A percentile compares a stretch with the other conserved stretches of the same genome.
Conservation (phyloP, 176 grass and related monocot species). For the sorghum (Sorghum bicolor) region DNA sequence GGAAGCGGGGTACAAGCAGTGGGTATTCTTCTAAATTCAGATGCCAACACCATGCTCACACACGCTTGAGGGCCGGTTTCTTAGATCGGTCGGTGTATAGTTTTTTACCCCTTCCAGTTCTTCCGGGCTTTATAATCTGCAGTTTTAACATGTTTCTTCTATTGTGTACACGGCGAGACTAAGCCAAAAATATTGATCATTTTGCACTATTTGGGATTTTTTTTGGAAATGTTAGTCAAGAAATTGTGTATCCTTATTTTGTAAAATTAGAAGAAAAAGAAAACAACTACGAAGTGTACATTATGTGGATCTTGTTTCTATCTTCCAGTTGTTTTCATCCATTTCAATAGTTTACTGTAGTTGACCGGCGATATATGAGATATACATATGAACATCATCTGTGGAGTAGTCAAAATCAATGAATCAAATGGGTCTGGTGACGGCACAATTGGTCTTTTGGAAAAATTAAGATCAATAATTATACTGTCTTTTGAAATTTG, state of each 20-base stretch:
- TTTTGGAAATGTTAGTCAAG: not conserved
- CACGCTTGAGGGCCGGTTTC: too few species aligned
- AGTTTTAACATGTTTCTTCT: not conserved
- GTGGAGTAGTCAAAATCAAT: not conserved
- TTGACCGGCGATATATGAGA: not conserved
- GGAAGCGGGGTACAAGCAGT: too few species aligned
- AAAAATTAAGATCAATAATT: too few species aligned
- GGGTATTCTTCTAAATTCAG: slow-evolving; percentile 58
- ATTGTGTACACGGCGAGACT: not conserved
- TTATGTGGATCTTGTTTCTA: not conserved
- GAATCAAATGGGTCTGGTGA: not conserved
- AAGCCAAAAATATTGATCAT: slow-evolving; percentile 12
- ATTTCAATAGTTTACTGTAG: not conserved
- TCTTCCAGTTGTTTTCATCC: not conserved
- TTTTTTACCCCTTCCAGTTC: not conserved
- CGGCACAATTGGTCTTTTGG: too few species aligned
- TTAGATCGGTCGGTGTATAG: not conserved
- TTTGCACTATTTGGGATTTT: not conserved
- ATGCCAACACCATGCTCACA: not conserved
- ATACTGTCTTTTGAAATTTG: too few species aligned
- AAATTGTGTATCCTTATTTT: not conserved
- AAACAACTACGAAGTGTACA: not conserved
- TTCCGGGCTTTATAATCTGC: slow-evolving; percentile 35
- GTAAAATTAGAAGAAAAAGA: not conserved
- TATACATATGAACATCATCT: not conserved